Base-by-base conservation (phyloP, 2,329 filamentous ascomycete genomes). In the Aureobasidium sp. region DNA sequence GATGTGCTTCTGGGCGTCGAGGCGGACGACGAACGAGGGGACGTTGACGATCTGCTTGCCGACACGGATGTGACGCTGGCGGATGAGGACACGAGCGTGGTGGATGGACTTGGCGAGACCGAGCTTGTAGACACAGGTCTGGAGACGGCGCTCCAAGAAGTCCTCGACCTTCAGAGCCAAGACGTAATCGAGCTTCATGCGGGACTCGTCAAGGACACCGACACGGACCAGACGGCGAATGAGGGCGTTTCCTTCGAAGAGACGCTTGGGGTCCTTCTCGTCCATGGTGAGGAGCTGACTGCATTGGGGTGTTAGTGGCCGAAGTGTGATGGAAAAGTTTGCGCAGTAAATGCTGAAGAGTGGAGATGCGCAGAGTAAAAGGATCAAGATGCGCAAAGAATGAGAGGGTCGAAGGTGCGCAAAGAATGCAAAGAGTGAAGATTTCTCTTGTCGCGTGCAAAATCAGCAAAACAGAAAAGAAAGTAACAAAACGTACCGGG, bases 101-200 rank as follows among this genome's bases (percentile, higher is more conserved):
- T 99, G 94, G 82, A 99, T 97, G 66, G 92, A 96, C 90, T 99
- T 99, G 83, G 94, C 94, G 67, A 99, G 90, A 75, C 94, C 94
- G 74, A 99, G 92, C 89, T 99, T 97, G 89, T 96, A 97, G 79
- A 99, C 94, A 75, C 93, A 96, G 74, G 94, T 99, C 88, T 99
- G 93, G 71, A 97, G 92, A 80, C 94, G 92, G 75, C 94, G 93
- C 89, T 99, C 94, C 82, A 99, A 86, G 88, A 99, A 99, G 81
- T 99, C 94, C 82, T 99, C 94, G 74, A 95, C 89, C 86, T 96
- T 95, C 65, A 99, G 88, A 81, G 94, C 94, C 77, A 99, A 84
- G 77, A 99, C 94, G 88, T 99, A 96, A 96, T 99, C 94, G 85
- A 99, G 94, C 89, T 96, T 99, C 94, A 99, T 99, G 86, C 94